phyloP scores from a whole-genome alignment of 1,284 basidiomycete species.

The Trichosporon ovoides region DNA sequence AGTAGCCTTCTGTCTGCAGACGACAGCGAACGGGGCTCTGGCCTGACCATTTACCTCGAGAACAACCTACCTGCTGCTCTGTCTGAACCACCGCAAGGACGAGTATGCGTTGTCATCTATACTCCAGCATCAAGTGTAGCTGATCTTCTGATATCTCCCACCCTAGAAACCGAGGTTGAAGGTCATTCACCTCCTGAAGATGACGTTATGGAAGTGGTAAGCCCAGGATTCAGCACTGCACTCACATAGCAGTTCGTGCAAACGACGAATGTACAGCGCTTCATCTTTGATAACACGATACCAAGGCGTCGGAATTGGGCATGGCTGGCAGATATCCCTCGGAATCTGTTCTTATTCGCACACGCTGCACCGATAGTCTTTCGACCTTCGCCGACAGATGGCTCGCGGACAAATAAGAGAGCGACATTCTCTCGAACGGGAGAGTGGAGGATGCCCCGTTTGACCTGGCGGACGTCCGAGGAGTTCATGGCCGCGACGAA shows the following conservation, averaged over 20 bases:
- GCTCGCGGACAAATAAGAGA: not conserved
- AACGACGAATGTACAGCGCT: not conserved
- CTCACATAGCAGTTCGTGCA: not conserved
- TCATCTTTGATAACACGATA: not conserved
- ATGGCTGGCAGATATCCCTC: not conserved
- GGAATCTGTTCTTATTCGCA: not conserved
- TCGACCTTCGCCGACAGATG: too few relatives aligned
- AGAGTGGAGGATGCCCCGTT: not conserved
- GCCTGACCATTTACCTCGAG: not conserved
- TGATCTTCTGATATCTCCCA: not conserved
- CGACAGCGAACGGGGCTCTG: not conserved
- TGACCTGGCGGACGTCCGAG: not conserved
- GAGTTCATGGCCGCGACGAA: not conserved
- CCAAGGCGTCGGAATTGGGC: not conserved
- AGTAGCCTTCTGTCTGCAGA: too few relatives aligned
- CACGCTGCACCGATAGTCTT: too few relatives aligned
- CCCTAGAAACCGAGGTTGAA: not conserved
- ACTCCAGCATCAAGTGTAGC: not conserved
- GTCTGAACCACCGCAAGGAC: not conserved
- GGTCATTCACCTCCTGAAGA: not conserved
- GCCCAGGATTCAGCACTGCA: not conserved
- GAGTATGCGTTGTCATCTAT: not conserved
- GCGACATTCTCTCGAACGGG: not conserved
- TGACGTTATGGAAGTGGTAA: not conserved
- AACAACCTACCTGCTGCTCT: not conserved